These are phyloP conservation scores for Neonectria neomacrospora DNA, from an alignment of 2,329 filamentous ascomycete genomes.

Conservation along the genomic window DNA sequence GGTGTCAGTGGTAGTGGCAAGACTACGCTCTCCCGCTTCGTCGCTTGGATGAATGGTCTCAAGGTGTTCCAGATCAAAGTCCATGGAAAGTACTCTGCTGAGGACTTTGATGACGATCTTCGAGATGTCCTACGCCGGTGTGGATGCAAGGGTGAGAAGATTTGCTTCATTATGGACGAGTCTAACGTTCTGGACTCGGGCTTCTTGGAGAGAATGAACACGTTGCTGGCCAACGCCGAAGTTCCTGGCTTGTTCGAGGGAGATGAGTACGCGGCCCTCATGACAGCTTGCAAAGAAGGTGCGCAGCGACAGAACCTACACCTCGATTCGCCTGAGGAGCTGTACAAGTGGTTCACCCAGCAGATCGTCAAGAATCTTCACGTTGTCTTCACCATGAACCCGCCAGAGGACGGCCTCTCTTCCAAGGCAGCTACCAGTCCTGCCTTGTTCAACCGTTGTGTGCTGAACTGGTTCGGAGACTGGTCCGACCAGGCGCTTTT, in stretches of 20 bases:
- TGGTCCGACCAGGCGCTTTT: constrained; percentile 99
- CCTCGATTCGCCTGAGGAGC: constrained; percentile 95
- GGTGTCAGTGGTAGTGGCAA: constrained; percentile 99
- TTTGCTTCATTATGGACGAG: constrained; percentile 99
- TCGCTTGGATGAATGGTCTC: constrained; percentile 99
- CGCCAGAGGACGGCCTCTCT: constrained; percentile 91
- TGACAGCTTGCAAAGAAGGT: constrained; percentile 99
- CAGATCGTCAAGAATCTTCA: constrained; percentile 99
- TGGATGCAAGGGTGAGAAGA: constrained; percentile 98
- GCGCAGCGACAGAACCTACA: constrained; percentile 95
- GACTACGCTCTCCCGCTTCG: constrained; percentile 96
- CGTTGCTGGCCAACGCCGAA: constrained; percentile 97
- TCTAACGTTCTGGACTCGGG: constrained; percentile 98
- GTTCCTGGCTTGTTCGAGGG: constrained; percentile 98
- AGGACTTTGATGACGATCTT: constrained; percentile 98
- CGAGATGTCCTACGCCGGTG: constrained; percentile 92
- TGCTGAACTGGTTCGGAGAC: constrained; percentile 99
- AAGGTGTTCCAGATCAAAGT: constrained; percentile 99
- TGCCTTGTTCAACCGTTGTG: constrained; percentile 98
- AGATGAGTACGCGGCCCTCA: constrained; percentile 97
- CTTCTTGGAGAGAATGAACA: constrained; percentile 99
- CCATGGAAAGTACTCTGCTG: constrained; percentile 96
- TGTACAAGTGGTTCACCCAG: constrained; percentile 99
- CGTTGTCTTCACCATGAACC: constrained; percentile 99
- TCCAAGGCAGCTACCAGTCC: constrained; percentile 98